phyloP scores from a whole-genome alignment of 192 early-diverging fungal genomes.

The Podila epicladia region DNA sequence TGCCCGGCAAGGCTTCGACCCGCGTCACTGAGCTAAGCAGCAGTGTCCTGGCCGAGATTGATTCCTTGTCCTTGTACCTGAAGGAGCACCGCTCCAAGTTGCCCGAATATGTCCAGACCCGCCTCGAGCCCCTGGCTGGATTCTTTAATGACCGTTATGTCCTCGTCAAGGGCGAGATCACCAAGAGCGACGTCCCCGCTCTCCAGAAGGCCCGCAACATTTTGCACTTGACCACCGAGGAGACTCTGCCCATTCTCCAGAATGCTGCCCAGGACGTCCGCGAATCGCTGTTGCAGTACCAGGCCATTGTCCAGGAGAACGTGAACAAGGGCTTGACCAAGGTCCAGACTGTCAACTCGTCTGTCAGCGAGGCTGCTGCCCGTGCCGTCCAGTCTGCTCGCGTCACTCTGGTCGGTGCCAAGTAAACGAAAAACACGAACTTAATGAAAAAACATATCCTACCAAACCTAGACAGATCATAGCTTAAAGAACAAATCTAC shows the following conservation, averaged over 20 bases:
- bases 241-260: conserved; percentile 59
- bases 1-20: conserved; percentile 19
- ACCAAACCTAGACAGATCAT: no score
- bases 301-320: conserved; percentile 38
- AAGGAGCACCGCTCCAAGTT: conserved; percentile 52
- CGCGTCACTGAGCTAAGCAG: conserved; percentile 32
- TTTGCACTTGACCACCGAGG: conserved; percentile 56
- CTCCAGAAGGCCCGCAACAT: conserved; percentile 66
- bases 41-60: conserved; percentile 41
- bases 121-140: conserved; percentile 51
- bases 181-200: conserved; percentile 54
- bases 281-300: conserved; percentile 39
- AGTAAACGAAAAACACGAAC: conserved; percentile 10
- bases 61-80: conserved; percentile 54
- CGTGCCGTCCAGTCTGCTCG: conserved; percentile 27
- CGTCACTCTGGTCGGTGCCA: conserved; percentile 34
- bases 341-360: conserved; percentile 34
- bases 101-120: conserved; percentile 55
- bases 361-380: conserved; percentile 30
- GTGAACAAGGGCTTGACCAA: conserved; percentile 29
- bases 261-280: conserved; percentile 54
- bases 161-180: conserved; percentile 56
- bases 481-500: no score
- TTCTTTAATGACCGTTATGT: conserved; percentile 60
- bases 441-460: no score